These are phyloP conservation scores for Hanseniaspora pseudoguilliermondii DNA, from an alignment of 805 yeast genomes.

Conservation along the genomic window DNA sequence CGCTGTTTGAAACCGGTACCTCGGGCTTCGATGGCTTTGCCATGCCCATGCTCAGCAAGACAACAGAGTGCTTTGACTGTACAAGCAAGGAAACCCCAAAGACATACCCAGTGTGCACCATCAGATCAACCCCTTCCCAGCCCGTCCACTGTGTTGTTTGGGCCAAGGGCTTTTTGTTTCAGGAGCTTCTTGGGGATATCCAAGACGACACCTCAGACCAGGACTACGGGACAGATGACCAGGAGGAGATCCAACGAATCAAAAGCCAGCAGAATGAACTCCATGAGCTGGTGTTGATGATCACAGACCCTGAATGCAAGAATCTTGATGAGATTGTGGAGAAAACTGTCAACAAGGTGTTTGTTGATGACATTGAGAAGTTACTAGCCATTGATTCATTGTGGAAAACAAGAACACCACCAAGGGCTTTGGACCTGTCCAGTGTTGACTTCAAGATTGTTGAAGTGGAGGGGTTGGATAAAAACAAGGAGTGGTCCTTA, in stretches of 20 bases:
- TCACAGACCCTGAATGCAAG: conserved; percentile 17
- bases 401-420: conserved; percentile 63
- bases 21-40: conserved; percentile 91
- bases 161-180: conserved; percentile 86
- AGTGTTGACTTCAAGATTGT: conserved; percentile 15
- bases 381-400: conserved; percentile 56
- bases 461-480: conserved; percentile 17
- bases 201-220: conserved; percentile 25
- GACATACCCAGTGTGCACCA: conserved; percentile 90
- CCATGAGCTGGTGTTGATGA: conserved; percentile 34
- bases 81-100: conserved; percentile 76
- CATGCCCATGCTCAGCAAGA: conserved; percentile 74
- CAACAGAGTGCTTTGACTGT: conserved; percentile 90
- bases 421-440: conserved; percentile 42
- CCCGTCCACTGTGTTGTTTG: conserved; percentile 95
- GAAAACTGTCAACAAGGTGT: conserved; percentile 45
- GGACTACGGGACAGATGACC: conserved; percentile 49
- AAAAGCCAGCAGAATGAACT: conserved; percentile 58
- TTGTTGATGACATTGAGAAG: conserved; percentile 63
- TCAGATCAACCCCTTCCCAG: conserved; percentile 89
- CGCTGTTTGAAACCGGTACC: conserved; percentile 87
- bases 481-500: conserved; percentile 43
- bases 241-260: conserved; percentile 51
- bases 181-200: conserved; percentile 59
- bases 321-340: conserved; percentile 21